Evolutionary conservation across 441 rosid species (phyloP).

Genomic region (Rhodomyrtus psidioides): DNA sequence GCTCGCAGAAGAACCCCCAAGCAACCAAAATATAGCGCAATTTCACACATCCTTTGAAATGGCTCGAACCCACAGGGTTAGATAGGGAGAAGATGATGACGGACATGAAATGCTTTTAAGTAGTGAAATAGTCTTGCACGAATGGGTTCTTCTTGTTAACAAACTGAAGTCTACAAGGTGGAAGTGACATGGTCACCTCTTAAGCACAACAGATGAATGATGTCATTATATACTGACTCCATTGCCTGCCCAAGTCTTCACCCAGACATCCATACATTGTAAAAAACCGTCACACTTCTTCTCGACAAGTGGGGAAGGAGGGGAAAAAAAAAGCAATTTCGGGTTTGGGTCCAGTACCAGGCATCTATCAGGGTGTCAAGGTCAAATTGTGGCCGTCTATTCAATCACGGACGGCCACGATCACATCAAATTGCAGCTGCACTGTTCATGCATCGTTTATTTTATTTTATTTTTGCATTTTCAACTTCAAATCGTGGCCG

Average conservation of each 20-base stretch:
- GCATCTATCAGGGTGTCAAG: too few species aligned
- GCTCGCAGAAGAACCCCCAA: background rate
- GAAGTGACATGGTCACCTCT: background rate
- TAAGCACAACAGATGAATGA: background rate
- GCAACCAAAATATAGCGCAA: background rate
- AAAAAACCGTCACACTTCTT: background rate
- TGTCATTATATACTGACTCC: background rate
- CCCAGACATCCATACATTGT: background rate
- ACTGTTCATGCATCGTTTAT: too few species aligned
- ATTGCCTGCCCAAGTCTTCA: too few species aligned
- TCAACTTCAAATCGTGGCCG: too few species aligned
- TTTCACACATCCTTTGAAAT: background rate
- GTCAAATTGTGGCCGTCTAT: too few species aligned
- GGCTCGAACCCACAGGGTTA: background rate
- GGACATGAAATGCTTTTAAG: background rate
- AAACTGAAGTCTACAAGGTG: background rate
- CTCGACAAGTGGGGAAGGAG: background rate
- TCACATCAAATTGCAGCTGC: too few species aligned
- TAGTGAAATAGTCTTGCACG: background rate
- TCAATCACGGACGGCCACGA: too few species aligned
- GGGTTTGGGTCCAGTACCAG: conserved; percentile 21
- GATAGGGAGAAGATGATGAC: background rate
- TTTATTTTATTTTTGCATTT: too few species aligned
- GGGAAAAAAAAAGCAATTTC: background rate
- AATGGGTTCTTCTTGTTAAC: background rate